Evolutionary conservation across 2,329 filamentous ascomycete genomes (phyloP).

Genomic region (Colletotrichum coccodes): DNA sequence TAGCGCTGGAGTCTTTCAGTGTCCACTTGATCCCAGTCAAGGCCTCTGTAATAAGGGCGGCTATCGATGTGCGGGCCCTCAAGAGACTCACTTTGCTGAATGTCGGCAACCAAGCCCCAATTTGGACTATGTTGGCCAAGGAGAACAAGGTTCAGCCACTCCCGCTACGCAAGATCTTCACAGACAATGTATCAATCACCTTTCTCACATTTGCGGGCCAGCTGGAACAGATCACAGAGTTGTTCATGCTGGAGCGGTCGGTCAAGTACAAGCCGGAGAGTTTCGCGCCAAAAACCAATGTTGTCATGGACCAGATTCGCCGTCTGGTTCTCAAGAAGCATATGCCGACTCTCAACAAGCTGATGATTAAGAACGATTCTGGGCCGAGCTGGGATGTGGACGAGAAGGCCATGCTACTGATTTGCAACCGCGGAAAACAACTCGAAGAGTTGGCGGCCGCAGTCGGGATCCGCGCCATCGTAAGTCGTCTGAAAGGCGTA

Average conservation of each 20-base stretch:
- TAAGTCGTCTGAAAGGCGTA: slow-evolving; percentile 51
- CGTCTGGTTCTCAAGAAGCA: slow-evolving; percentile 68
- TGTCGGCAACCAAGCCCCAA: slow-evolving; percentile 68
- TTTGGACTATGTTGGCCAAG: slow-evolving; percentile 67
- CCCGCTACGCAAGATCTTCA: slow-evolving; percentile 67
- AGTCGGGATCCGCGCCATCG: slow-evolving; percentile 64
- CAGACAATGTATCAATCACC: slow-evolving; percentile 67
- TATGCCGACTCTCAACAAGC: slow-evolving; percentile 59
- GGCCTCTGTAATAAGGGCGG: slow-evolving; percentile 64
- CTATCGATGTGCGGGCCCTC: slow-evolving; percentile 67
- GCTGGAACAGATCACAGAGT: slow-evolving; percentile 63
- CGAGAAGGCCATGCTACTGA: slow-evolving; percentile 62
- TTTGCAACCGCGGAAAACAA: slow-evolving; percentile 59
- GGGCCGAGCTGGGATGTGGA: slow-evolving; percentile 67
- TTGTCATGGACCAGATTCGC: slow-evolving; percentile 68
- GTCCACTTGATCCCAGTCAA: slow-evolving; percentile 70
- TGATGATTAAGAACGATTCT: slow-evolving; percentile 70
- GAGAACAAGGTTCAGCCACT: slow-evolving; percentile 63
- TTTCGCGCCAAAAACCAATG: slow-evolving; percentile 59
- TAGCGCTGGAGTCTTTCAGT: slow-evolving; percentile 63
- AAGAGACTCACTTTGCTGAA: slow-evolving; percentile 69
- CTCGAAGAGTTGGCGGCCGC: slow-evolving; percentile 67
- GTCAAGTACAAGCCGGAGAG: slow-evolving; percentile 62
- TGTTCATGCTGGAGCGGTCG: slow-evolving; percentile 68
- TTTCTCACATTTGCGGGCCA: slow-evolving; percentile 66